Evolutionary conservation across 2,329 filamentous ascomycete species (phyloP).

Genomic region (Aureobasidium leucospermi): DNA sequence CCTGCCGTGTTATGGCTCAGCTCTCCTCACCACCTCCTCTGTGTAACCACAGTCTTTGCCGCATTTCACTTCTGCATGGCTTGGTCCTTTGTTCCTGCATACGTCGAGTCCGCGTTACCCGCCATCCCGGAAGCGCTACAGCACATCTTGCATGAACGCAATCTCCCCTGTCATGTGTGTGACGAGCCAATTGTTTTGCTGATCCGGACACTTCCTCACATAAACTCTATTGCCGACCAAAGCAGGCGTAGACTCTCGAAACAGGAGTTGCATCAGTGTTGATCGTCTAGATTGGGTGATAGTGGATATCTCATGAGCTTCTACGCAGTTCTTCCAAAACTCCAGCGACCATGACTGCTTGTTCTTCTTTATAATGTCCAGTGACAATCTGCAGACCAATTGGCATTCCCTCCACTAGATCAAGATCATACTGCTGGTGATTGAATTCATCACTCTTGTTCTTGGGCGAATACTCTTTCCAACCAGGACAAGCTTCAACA

Average conservation of each 20-base stretch:
- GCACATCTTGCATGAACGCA: neutral
- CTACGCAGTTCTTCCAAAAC: neutral
- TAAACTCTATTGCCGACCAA: neutral
- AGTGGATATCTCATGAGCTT: neutral
- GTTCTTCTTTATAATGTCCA: neutral
- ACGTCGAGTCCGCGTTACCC: neutral
- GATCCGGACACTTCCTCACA: neutral
- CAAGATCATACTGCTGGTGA: neutral
- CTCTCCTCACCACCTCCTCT: neutral
- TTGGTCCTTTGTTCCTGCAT: constrained; percentile 6
- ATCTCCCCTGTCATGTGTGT: neutral
- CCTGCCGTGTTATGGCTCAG: neutral
- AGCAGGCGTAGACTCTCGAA: neutral
- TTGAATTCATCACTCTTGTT: constrained; percentile 9
- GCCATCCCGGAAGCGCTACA: neutral
- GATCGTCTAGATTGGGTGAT: too few species aligned
- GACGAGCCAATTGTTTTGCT: neutral
- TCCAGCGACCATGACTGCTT: neutral
- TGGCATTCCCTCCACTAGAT: constrained; percentile 8
- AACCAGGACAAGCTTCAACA: neutral
- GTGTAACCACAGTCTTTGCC: neutral
- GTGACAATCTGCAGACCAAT: neutral
- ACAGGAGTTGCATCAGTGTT: neutral
- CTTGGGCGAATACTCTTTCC: neutral
- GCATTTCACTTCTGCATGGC: neutral